These are phyloP conservation scores for Vitis labrusca DNA, from an alignment of 164 flowering plant species.

Conservation along the genomic window DNA sequence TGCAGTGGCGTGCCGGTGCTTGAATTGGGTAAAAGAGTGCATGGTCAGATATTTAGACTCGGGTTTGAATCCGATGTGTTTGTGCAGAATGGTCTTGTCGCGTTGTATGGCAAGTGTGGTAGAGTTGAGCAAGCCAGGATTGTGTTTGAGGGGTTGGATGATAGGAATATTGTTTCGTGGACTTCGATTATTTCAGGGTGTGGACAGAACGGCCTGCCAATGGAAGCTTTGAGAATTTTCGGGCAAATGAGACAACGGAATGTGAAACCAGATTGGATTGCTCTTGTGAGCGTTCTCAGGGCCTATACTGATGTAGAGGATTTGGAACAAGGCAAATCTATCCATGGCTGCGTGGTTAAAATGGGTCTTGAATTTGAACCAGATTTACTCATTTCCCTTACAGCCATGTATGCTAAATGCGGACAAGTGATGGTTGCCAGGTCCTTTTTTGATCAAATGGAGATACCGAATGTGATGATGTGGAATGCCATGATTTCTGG, in stretches of 20 bases:
- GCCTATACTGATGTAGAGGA: slow-evolving; percentile 51
- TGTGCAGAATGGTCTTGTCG: slow-evolving; percentile 58
- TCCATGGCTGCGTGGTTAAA: slow-evolving; percentile 47
- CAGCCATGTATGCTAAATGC: slow-evolving; percentile 57
- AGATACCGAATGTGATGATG: slow-evolving; percentile 34
- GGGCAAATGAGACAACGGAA: slow-evolving; percentile 37
- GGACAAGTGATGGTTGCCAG: slow-evolving; percentile 47
- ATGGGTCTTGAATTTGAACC: slow-evolving; percentile 52
- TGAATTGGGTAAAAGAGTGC: slow-evolving; percentile 37
- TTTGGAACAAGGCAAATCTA: slow-evolving; percentile 44
- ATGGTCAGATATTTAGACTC: slow-evolving; percentile 43
- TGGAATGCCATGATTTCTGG: slow-evolving; percentile 78
- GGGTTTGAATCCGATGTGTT: slow-evolving; percentile 47
- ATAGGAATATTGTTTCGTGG: slow-evolving; percentile 54
- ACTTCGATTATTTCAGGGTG: slow-evolving; percentile 56
- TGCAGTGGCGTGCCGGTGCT: slow-evolving; percentile 30
- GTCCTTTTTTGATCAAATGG: slow-evolving; percentile 42
- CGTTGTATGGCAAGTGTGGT: slow-evolving; percentile 53
- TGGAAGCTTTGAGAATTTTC: slow-evolving; percentile 52
- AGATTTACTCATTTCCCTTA: slow-evolving; percentile 48
- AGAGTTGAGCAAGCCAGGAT: slow-evolving; percentile 28
- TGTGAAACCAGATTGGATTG: slow-evolving; percentile 53
- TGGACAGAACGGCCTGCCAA: slow-evolving; percentile 51
- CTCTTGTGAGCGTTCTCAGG: slow-evolving; percentile 54
- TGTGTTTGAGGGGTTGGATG: slow-evolving; percentile 39